A percentile compares a stretch with the other conserved stretches of the same genome.
These are phyloP conservation scores for Rhizopogon vinicolor DNA, from an alignment of 768 basidiomycete genomes.

Conservation along the genomic window DNA sequence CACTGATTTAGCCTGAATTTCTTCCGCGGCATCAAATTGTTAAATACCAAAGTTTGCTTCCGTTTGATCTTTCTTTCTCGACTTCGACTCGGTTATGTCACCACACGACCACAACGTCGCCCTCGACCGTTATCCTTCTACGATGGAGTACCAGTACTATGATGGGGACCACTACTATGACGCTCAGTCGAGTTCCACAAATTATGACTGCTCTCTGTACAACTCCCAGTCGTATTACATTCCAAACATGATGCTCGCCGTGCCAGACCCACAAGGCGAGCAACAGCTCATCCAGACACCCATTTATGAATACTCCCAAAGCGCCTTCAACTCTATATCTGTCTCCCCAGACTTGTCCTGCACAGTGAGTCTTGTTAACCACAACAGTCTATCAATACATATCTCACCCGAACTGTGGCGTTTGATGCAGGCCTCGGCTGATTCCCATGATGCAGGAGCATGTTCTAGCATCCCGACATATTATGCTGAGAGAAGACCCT, in stretches of 20 bases:
- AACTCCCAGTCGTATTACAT: slow-evolving; percentile 16
- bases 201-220: slow-evolving; percentile 12
- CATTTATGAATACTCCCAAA: slow-evolving; percentile 15
- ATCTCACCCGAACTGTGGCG: neutral
- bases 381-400: neutral
- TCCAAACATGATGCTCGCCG: slow-evolving; percentile 23
- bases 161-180: slow-evolving; percentile 21
- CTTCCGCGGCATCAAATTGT: slow-evolving; percentile 3
- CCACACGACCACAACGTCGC: slow-evolving; percentile 16
- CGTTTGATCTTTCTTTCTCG: slow-evolving; percentile 12
- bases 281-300: slow-evolving; percentile 19
- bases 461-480: slow-evolving; percentile 9
- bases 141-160: slow-evolving; percentile 4
- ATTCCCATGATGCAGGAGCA: slow-evolving; percentile 5
- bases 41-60: slow-evolving; percentile 15
- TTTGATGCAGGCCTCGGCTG: neutral
- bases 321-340: slow-evolving; percentile 8
- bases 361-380: slow-evolving; percentile 11
- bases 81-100: slow-evolving; percentile 16
- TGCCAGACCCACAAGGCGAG: slow-evolving; percentile 19
- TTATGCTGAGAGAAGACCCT: slow-evolving; percentile 13
- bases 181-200: slow-evolving; percentile 3
- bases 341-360: neutral
- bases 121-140: slow-evolving; percentile 15
- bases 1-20: slow-evolving; percentile 1